Conservation (phyloP, 768 basidiomycete species). For the Tulasnella sp. region DNA sequence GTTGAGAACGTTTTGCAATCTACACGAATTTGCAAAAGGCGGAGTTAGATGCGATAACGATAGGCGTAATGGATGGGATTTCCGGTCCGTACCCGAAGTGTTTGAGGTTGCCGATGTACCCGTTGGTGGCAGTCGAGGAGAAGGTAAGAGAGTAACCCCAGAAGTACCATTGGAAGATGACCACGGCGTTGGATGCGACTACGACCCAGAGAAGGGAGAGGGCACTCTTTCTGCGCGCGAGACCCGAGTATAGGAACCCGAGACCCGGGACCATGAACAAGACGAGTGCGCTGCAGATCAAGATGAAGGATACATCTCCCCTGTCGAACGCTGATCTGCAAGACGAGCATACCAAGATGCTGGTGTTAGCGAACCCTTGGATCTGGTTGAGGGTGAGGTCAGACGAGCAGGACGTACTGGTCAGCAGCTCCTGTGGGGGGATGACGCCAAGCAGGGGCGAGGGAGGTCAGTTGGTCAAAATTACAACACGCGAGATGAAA, state of each 20-base stretch:
- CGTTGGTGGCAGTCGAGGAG: constrained; percentile 59
- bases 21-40: neutral
- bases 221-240: constrained; percentile 51
- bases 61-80: neutral
- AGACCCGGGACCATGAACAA: constrained; percentile 75
- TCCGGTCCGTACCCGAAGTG: constrained; percentile 53
- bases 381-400: neutral
- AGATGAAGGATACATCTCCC: constrained; percentile 23
- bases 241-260: constrained; percentile 35
- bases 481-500: neutral
- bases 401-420: constrained; percentile 20
- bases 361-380: neutral
- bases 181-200: constrained; percentile 65
- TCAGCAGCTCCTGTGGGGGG: constrained; percentile 17
- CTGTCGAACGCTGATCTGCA: constrained; percentile 19
- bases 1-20: constrained; percentile 60
- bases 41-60: neutral
- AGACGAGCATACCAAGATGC: neutral
- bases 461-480: neutral
- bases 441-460: neutral
- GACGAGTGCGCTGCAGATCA: constrained; percentile 38
- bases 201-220: constrained; percentile 74
- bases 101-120: constrained; percentile 72
- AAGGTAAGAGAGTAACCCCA: constrained; percentile 85
- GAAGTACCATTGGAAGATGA: constrained; percentile 77